Percentiles rank a stretch among this genome's conserved stretches.
phyloP scores from a whole-genome alignment of 805 yeast species.

The Teunomyces panamensis region DNA sequence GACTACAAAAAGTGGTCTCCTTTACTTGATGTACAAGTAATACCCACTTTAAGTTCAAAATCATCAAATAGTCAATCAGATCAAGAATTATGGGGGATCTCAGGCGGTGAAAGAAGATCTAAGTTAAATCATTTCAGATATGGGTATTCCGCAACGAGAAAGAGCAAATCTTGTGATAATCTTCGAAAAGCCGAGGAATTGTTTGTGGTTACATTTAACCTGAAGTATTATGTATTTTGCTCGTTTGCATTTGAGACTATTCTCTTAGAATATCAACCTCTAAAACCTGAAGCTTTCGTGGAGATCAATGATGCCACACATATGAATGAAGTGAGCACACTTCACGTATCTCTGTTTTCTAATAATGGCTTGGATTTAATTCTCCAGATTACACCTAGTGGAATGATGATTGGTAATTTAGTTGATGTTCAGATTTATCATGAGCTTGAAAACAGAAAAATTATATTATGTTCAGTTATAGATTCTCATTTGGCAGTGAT shows the following conservation, averaged over 20 bases:
- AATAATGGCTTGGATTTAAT: slow-evolving; percentile 11
- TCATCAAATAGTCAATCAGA: slow-evolving; percentile 13
- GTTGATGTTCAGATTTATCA: slow-evolving; percentile 7
- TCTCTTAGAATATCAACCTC: slow-evolving; percentile 29
- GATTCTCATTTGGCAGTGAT: slow-evolving; percentile 12
- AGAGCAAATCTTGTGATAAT: slow-evolving; percentile 23
- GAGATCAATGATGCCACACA: slow-evolving; percentile 19
- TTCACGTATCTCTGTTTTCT: slow-evolving; percentile 6
- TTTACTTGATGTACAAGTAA: slow-evolving; percentile 36
- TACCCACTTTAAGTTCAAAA: slow-evolving; percentile 24
- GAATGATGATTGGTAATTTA: slow-evolving; percentile 21
- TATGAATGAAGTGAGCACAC: neutral
- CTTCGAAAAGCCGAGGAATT: slow-evolving; percentile 29
- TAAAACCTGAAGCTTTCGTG: slow-evolving; percentile 19
- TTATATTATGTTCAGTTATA: slow-evolving; percentile 12
- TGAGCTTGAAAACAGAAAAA: slow-evolving; percentile 6
- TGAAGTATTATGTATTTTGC: slow-evolving; percentile 26
- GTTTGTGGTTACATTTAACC: slow-evolving; percentile 15
- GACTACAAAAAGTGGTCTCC: slow-evolving; percentile 50
- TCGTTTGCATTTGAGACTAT: slow-evolving; percentile 38
- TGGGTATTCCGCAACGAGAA: slow-evolving; percentile 29
- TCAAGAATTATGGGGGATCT: slow-evolving; percentile 44
- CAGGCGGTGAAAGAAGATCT: slow-evolving; percentile 35
- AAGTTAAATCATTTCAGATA: slow-evolving; percentile 29
- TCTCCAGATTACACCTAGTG: slow-evolving; percentile 25